Percentiles rank a stretch among this genome's conserved stretches.
Evolutionary conservation across 2,329 filamentous ascomycete species (phyloP).

Genomic region (Pseudodiploospora longispora): DNA sequence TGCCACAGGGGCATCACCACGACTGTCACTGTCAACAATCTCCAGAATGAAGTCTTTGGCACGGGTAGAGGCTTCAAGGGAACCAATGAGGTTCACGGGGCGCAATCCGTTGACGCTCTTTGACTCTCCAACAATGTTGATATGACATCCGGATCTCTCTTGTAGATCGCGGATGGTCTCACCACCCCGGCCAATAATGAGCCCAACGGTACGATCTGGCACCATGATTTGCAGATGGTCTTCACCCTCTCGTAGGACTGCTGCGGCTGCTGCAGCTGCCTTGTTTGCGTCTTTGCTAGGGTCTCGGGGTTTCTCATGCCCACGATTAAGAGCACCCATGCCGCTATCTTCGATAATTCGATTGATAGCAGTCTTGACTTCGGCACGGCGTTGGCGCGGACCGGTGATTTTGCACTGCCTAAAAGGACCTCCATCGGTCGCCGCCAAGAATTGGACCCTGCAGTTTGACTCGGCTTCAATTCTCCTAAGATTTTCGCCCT

Average conservation of each 20-base stretch:
- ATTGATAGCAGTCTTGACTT: slow-evolving; percentile 77
- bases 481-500: slow-evolving; percentile 79
- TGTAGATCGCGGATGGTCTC: slow-evolving; percentile 91
- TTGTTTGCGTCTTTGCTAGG: slow-evolving; percentile 7
- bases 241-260: slow-evolving; percentile 65
- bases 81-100: slow-evolving; percentile 84
- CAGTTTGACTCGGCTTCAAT: slow-evolving; percentile 78
- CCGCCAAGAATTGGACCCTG: slow-evolving; percentile 79
- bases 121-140: slow-evolving; percentile 89
- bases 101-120: slow-evolving; percentile 86
- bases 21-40: slow-evolving; percentile 86
- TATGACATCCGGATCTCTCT: slow-evolving; percentile 86
- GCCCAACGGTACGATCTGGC: slow-evolving; percentile 81
- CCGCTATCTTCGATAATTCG: slow-evolving; percentile 75
- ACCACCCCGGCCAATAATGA: slow-evolving; percentile 89
- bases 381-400: slow-evolving; percentile 59
- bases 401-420: slow-evolving; percentile 84
- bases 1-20: slow-evolving; percentile 37
- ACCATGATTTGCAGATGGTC: slow-evolving; percentile 91
- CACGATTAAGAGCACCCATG: slow-evolving; percentile 40
- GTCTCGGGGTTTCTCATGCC: slow-evolving; percentile 33
- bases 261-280: slow-evolving; percentile 25
- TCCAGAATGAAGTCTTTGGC: slow-evolving; percentile 88
- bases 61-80: slow-evolving; percentile 61
- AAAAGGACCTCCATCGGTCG: slow-evolving; percentile 63